A percentile compares a stretch with the other conserved stretches of the same genome.
These are phyloP conservation scores for Novymonas esmeraldas DNA, from an alignment of 208 protist species.

Conservation along the genomic window DNA sequence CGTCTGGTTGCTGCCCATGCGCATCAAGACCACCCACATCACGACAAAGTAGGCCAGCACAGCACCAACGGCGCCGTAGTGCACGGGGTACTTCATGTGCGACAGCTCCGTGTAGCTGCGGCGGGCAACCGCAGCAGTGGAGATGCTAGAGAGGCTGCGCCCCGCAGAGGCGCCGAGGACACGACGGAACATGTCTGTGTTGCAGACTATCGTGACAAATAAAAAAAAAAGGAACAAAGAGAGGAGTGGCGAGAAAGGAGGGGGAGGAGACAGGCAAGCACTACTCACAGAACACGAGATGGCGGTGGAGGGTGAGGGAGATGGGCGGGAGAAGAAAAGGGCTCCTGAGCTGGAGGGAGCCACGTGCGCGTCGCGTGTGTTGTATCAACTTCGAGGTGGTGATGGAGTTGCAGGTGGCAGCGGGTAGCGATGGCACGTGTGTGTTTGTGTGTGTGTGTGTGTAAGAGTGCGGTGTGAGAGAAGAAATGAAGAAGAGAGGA, in stretches of 20 bases:
- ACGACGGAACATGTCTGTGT: conserved; percentile 71
- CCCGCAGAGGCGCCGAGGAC: conserved; percentile 44
- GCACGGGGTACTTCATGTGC: conserved; percentile 84
- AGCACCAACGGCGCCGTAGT: conserved; percentile 39
- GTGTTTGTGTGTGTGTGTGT: too few species aligned
- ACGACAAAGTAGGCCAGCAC: conserved; percentile 76
- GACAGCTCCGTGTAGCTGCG: conserved; percentile 77
- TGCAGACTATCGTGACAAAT: not conserved
- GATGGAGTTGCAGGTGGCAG: too few species aligned
- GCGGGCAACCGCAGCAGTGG: conserved; percentile 30
- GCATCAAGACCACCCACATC: conserved; percentile 74
- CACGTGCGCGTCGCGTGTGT: too few species aligned
- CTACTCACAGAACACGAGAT: too few species aligned
- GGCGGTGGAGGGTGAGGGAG: not conserved
- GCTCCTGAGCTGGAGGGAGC: too few species aligned
- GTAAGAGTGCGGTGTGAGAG: not conserved
- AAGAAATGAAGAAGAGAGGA: not conserved
- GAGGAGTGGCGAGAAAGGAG: not conserved
- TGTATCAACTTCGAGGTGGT: too few species aligned
- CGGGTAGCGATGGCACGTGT: too few species aligned
- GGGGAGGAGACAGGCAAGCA: not conserved
- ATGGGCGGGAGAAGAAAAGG: not conserved
- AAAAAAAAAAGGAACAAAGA: not conserved
- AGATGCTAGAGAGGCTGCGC: conserved; percentile 33
- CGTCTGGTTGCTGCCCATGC: conserved; percentile 56